phyloP scores from a whole-genome alignment of 208 protist species.

The Wallacemonas rigidus region DNA sequence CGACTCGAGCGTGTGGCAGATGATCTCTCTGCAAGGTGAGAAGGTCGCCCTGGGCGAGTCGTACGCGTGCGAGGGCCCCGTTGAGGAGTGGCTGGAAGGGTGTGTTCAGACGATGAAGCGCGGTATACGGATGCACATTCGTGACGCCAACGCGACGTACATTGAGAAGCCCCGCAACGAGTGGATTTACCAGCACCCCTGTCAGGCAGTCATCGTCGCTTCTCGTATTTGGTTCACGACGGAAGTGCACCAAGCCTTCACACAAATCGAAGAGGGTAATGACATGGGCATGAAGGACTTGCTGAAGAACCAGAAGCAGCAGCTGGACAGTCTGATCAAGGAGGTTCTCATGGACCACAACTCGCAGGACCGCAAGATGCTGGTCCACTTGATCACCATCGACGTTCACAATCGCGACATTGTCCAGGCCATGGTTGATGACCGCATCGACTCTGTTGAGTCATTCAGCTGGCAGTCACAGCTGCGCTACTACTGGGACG shows the following conservation, averaged over 20 bases:
- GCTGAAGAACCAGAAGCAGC: slow-evolving; percentile 94
- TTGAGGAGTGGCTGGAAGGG: slow-evolving; percentile 97
- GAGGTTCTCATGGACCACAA: slow-evolving; percentile 94
- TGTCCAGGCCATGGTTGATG: slow-evolving; percentile 92
- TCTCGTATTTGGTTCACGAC: slow-evolving; percentile 97
- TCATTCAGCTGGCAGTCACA: slow-evolving; percentile 98
- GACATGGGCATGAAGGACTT: slow-evolving; percentile 98
- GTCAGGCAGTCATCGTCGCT: slow-evolving; percentile 95
- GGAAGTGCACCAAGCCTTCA: slow-evolving; percentile 97
- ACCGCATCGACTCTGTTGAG: slow-evolving; percentile 93
- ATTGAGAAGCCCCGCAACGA: slow-evolving; percentile 96
- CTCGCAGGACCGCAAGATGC: slow-evolving; percentile 95
- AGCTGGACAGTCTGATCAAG: slow-evolving; percentile 94
- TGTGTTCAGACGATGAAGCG: slow-evolving; percentile 88
- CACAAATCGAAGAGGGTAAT: slow-evolving; percentile 97
- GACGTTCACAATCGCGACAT: slow-evolving; percentile 98
- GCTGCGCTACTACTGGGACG: slow-evolving; percentile 97
- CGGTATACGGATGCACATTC: slow-evolving; percentile 86
- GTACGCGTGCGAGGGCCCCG: slow-evolving; percentile 93
- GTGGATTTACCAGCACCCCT: slow-evolving; percentile 97
- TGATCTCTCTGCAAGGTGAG: slow-evolving; percentile 95
- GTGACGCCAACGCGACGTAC: slow-evolving; percentile 92
- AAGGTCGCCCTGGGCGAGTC: slow-evolving; percentile 91
- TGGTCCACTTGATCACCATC: slow-evolving; percentile 98
- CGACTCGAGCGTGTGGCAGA: slow-evolving; percentile 84